A percentile compares a stretch with the other conserved stretches of the same genome.
Evolutionary conservation across 2,329 filamentous ascomycete species (phyloP).

Genomic region (Chalaropsis thielavioides): DNA sequence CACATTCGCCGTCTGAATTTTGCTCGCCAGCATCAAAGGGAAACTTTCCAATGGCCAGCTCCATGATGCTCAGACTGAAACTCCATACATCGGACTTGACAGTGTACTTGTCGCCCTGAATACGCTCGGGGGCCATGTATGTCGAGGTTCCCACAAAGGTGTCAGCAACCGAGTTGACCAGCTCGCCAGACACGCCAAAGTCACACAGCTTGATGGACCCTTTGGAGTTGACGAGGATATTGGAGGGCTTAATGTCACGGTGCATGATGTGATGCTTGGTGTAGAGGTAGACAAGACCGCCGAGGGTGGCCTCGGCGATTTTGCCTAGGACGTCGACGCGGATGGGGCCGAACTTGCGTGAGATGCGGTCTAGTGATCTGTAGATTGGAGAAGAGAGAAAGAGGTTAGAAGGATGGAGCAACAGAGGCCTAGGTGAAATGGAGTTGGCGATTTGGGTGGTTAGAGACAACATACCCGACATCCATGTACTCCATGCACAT

Average conservation of each 20-base stretch:
- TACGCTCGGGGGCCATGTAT: slow-evolving; percentile 97
- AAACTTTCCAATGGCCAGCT: slow-evolving; percentile 92
- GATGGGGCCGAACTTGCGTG: slow-evolving; percentile 85
- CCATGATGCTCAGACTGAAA: slow-evolving; percentile 90
- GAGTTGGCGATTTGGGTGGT: too few relatives aligned
- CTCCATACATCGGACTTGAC: slow-evolving; percentile 99
- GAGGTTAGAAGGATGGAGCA: background rate
- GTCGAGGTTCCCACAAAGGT: slow-evolving; percentile 98
- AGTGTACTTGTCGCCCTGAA: slow-evolving; percentile 91
- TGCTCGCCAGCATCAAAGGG: slow-evolving; percentile 70
- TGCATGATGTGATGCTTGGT: slow-evolving; percentile 97
- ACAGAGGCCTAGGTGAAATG: too few relatives aligned
- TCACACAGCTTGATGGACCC: slow-evolving; percentile 96
- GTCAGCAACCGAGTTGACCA: slow-evolving; percentile 94
- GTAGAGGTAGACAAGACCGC: slow-evolving; percentile 89
- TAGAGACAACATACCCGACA: slow-evolving; percentile 80
- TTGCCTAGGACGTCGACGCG: slow-evolving; percentile 94
- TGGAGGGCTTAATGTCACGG: slow-evolving; percentile 95
- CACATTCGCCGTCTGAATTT: slow-evolving; percentile 58
- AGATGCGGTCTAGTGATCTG: slow-evolving; percentile 85
- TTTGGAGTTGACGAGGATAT: slow-evolving; percentile 87
- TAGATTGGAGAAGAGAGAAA: slow-evolving; percentile 1
- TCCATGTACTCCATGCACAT: slow-evolving; percentile 99
- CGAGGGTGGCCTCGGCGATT: slow-evolving; percentile 89
- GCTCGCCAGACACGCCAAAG: slow-evolving; percentile 95